phyloP scores from a whole-genome alignment of 1,139 yeast species.

The Saccharomyces hybrid region DNA sequence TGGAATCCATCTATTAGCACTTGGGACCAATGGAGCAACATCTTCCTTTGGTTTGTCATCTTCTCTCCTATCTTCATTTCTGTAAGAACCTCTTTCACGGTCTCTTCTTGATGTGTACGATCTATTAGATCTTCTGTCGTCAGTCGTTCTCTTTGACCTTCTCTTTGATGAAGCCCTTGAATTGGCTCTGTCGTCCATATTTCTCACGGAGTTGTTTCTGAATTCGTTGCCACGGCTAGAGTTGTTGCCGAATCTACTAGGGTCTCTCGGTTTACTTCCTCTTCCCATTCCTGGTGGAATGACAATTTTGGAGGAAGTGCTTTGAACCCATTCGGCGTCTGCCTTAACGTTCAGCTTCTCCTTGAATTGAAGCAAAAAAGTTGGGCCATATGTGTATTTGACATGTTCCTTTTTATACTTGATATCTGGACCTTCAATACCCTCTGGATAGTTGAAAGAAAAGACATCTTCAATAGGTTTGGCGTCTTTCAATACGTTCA shows the following conservation, averaged over 20 bases:
- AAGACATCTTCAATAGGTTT: slow-evolving; percentile 49
- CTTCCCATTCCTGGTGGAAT: slow-evolving; percentile 27
- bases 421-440: slow-evolving; percentile 45
- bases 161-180: slow-evolving; percentile 34
- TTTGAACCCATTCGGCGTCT: slow-evolving; percentile 58
- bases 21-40: slow-evolving; percentile 31
- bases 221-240: slow-evolving; percentile 18
- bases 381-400: slow-evolving; percentile 65
- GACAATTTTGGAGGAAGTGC: slow-evolving; percentile 28
- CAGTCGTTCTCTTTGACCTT: slow-evolving; percentile 44
- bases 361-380: slow-evolving; percentile 73
- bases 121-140: slow-evolving; percentile 35
- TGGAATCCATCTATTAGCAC: slow-evolving; percentile 92
- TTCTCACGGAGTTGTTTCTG: slow-evolving; percentile 31
- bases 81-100: slow-evolving; percentile 33
- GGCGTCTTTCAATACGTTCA: slow-evolving; percentile 43
- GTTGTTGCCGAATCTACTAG: slow-evolving; percentile 17
- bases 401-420: slow-evolving; percentile 37
- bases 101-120: slow-evolving; percentile 33
- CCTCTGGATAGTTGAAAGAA: slow-evolving; percentile 50
- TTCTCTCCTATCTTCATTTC: slow-evolving; percentile 29
- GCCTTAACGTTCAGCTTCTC: slow-evolving; percentile 48
- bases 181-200: slow-evolving; percentile 42
- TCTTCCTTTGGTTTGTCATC: slow-evolving; percentile 28
- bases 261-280: slow-evolving; percentile 23